Conservation (phyloP, 2,329 filamentous ascomycete species). For the Chaetomium globosum region DNA sequence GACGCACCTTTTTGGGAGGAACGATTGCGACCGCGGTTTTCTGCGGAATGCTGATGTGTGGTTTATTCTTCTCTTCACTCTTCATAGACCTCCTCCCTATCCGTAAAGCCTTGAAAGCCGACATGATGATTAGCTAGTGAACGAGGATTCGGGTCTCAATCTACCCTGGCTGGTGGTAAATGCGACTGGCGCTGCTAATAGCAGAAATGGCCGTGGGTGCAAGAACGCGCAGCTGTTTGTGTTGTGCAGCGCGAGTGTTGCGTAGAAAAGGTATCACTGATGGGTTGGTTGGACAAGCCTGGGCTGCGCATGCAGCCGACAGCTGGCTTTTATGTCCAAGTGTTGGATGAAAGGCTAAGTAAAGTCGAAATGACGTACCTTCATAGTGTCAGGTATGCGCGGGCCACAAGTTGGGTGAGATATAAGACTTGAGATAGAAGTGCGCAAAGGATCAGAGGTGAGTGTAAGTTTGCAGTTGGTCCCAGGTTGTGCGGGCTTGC, state of each 20-base stretch:
- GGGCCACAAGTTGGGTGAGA: slow-evolving; percentile 19
- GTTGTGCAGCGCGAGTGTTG: slow-evolving; percentile 14
- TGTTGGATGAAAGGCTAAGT: slow-evolving; percentile 2
- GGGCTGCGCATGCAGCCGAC: slow-evolving; percentile 4
- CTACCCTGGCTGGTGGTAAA: neutral
- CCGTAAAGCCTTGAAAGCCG: slow-evolving; percentile 63
- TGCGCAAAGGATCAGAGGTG: slow-evolving; percentile 9
- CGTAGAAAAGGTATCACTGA: neutral
- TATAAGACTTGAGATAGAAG: slow-evolving; percentile 18
- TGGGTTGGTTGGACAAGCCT: slow-evolving; percentile 20
- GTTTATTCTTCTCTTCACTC: slow-evolving; percentile 76
- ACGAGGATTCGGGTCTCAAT: neutral
- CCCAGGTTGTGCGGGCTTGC: neutral
- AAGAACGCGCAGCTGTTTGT: slow-evolving; percentile 7
- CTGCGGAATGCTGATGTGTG: slow-evolving; percentile 75
- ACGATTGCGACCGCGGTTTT: slow-evolving; percentile 88
- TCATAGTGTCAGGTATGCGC: slow-evolving; percentile 35
- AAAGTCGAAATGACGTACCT: slow-evolving; percentile 37
- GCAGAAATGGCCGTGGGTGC: slow-evolving; percentile 5
- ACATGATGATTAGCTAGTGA: slow-evolving; percentile 48
- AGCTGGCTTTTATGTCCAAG: slow-evolving; percentile 17
- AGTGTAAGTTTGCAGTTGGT: neutral
- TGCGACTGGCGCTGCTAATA: neutral
- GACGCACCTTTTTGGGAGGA: slow-evolving; percentile 86
- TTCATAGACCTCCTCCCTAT: slow-evolving; percentile 76